phyloP scores from a whole-genome alignment of 2,329 filamentous ascomycete genomes.

The Talaromyces marneffei region DNA sequence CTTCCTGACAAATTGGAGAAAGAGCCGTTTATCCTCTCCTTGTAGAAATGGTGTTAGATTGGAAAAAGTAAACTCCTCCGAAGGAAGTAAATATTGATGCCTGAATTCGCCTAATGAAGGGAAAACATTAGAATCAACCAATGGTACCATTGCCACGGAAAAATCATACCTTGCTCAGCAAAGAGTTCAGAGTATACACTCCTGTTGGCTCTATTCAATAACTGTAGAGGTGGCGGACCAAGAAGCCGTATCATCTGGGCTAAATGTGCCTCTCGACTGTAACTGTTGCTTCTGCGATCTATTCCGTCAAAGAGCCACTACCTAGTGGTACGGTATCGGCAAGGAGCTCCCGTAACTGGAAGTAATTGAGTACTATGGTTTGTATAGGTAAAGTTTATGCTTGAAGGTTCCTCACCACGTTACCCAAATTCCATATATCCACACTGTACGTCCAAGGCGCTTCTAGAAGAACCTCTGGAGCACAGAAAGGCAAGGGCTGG shows the following conservation, averaged over 20 bases:
- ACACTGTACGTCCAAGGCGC: slow-evolving; percentile 28
- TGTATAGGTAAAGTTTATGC: background rate
- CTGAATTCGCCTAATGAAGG: slow-evolving; percentile 19
- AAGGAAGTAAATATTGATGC: slow-evolving; percentile 21
- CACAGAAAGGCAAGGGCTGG: slow-evolving; percentile 24
- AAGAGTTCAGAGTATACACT: slow-evolving; percentile 12
- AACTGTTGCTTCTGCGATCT: slow-evolving; percentile 17
- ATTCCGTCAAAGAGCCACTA: slow-evolving; percentile 28
- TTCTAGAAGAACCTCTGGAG: slow-evolving; percentile 29
- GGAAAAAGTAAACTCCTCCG: slow-evolving; percentile 17
- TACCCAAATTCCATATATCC: slow-evolving; percentile 32
- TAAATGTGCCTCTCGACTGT: slow-evolving; percentile 21
- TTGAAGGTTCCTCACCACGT: slow-evolving; percentile 19
- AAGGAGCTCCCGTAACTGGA: slow-evolving; percentile 30
- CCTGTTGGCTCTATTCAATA: slow-evolving; percentile 13
- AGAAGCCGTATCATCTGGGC: slow-evolving; percentile 23
- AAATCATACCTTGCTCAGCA: slow-evolving; percentile 16
- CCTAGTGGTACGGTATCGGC: slow-evolving; percentile 21
- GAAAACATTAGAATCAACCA: slow-evolving; percentile 4
- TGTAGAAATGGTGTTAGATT: slow-evolving; percentile 20
- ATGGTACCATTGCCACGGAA: background rate
- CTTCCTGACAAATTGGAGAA: slow-evolving; percentile 25
- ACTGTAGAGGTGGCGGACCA: slow-evolving; percentile 20
- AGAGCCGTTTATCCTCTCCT: slow-evolving; percentile 29
- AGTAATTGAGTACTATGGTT: background rate